phyloP scores from a whole-genome alignment of 2,329 filamentous ascomycete genomes.

The Blumeria hordei region DNA sequence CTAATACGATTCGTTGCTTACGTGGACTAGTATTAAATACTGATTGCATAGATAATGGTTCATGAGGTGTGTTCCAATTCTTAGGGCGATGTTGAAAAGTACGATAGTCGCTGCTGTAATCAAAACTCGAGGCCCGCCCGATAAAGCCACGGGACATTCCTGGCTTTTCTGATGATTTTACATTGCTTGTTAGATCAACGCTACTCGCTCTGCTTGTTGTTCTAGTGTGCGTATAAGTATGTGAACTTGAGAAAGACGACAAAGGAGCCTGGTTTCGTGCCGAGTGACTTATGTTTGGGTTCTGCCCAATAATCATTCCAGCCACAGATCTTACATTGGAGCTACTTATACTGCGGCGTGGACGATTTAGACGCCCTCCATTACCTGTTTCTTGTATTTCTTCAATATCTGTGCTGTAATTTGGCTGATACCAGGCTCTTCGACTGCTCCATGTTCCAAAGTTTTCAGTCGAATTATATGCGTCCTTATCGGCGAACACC shows the following conservation, averaged over 20 bases:
- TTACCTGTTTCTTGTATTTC: conserved; percentile 27
- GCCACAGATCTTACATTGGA: conserved; percentile 41
- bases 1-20: too few relatives aligned
- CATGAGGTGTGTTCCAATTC: too few relatives aligned
- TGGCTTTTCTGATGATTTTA: too few relatives aligned
- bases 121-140: conserved; percentile 19
- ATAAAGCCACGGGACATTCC: too few relatives aligned
- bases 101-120: conserved; percentile 28
- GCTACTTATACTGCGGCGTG: conserved; percentile 57
- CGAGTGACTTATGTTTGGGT: neutral
- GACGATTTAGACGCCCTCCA: conserved; percentile 23
- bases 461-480: conserved; percentile 10
- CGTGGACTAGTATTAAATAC: too few relatives aligned
- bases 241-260: too few relatives aligned
- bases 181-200: too few relatives aligned
- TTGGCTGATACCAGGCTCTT: conserved; percentile 20
- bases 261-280: too few relatives aligned
- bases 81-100: too few relatives aligned
- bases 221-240: too few relatives aligned
- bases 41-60: too few relatives aligned
- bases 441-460: conserved; percentile 9
- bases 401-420: conserved; percentile 39
- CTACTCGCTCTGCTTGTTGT: too few relatives aligned
- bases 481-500: conserved; percentile 11
- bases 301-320: conserved; percentile 37